Evolutionary conservation across 1,284 basidiomycete genomes (phyloP).

Genomic region (Wolfiporia cocos): DNA sequence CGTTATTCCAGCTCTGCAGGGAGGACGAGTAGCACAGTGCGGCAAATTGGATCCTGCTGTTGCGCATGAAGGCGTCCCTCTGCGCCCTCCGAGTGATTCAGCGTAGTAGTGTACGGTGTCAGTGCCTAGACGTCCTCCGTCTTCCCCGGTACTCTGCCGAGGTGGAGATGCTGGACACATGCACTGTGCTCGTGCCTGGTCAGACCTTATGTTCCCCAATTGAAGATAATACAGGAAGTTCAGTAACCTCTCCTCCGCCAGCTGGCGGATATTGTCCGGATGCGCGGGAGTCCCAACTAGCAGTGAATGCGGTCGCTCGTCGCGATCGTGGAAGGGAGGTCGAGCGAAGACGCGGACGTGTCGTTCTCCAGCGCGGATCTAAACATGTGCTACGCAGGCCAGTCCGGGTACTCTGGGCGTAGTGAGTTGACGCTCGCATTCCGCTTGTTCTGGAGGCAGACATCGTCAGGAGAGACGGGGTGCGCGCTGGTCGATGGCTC

Average conservation of each 20-base stretch:
- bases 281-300: slow-evolving; percentile 1
- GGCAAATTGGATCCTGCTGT: slow-evolving; percentile 29
- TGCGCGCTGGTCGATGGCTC: too few species aligned
- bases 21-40: slow-evolving; percentile 36
- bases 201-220: slow-evolving; percentile 1
- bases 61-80: slow-evolving; percentile 8
- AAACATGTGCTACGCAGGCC: neutral
- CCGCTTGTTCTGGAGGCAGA: neutral
- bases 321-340: neutral
- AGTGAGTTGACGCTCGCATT: neutral
- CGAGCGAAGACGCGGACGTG: slow-evolving; percentile 4
- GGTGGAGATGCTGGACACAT: neutral
- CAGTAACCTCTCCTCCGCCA: slow-evolving; percentile 2
- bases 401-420: neutral
- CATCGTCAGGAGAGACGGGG: neutral
- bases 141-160: neutral
- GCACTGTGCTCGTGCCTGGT: neutral
- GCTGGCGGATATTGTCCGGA: neutral
- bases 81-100: neutral
- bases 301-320: slow-evolving; percentile 1
- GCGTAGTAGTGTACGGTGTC: neutral
- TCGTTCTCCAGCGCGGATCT: slow-evolving; percentile 5
- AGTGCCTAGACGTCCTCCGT: slow-evolving; percentile 1
- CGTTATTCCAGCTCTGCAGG: slow-evolving; percentile 57
- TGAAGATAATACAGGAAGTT: slow-evolving; percentile 2